A percentile compares a stretch with the other conserved stretches of the same genome.
Evolutionary conservation across 2,329 filamentous ascomycete species (phyloP).

Genomic region (Penicillium vulpinum): DNA sequence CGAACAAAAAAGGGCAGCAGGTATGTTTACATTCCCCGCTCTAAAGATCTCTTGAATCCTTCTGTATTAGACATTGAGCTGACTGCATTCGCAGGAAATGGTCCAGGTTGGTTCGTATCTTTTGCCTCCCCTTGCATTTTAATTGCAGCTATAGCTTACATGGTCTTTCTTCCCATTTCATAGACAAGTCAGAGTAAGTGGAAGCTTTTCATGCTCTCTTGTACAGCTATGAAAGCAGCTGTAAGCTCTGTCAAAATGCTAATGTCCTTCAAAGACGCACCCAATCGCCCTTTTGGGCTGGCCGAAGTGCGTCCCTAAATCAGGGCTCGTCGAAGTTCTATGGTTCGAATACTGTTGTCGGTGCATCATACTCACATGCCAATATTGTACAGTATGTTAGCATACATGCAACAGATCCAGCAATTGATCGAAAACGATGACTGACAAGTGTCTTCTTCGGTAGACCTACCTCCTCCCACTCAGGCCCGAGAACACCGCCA

Average conservation of each 20-base stretch:
- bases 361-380: conserved; percentile 93
- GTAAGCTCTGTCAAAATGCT: not conserved
- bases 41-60: not conserved
- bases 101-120: conserved; percentile 91
- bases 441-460: conserved; percentile 16
- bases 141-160: conserved; percentile 35
- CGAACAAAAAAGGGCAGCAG: conserved; percentile 64
- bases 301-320: conserved; percentile 54
- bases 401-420: conserved; percentile 60
- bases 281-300: conserved; percentile 84
- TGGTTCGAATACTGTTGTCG: conserved; percentile 75
- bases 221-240: not conserved
- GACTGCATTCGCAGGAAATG: conserved; percentile 74
- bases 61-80: conserved; percentile 7
- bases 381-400: conserved; percentile 77
- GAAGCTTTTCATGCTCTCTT: not conserved
- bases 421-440: conserved; percentile 7
- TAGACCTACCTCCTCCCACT: conserved; percentile 18
- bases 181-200: conserved; percentile 28
- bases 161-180: not conserved
- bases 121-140: conserved; percentile 20
- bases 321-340: conserved; percentile 58
- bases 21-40: conserved; percentile 48
- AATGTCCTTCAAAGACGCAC: conserved; percentile 58
- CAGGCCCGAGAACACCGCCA: conserved; percentile 74